Base-by-base conservation (phyloP, 768 basidiomycete species). In the Rhodotorula babjevae region DNA sequence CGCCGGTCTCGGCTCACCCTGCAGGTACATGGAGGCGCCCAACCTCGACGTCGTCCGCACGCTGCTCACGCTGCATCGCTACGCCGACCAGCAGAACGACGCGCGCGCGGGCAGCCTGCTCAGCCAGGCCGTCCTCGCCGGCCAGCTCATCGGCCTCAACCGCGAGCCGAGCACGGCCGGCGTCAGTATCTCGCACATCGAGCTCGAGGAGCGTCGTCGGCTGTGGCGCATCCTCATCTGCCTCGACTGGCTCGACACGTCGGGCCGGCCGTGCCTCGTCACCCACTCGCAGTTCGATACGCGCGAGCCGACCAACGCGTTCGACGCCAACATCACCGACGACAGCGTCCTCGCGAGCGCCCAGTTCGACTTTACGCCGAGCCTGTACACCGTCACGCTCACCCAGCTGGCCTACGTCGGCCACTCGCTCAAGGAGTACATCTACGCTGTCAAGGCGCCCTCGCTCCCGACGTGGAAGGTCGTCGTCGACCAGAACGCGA, bases 11-110 rank as follows among this genome's bases (percentile, higher is more conserved):
- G 4, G 5, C 36, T 36, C 36, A 9, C 9, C 36, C 10, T 21
- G 9, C 47, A 76, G 72, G 11, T 64, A 55, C 56, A 29, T 71
- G 31, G 66, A 70, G 42, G 11, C 29, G 1, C 75, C 72, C 3
- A 46, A 64, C 14, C 40, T 76, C 55, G 75, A 76, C 44, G 68
- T 69, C 19, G 46, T 76, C 11, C 65, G 75, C 19, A 63, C 72
- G 1, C 40, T 76, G 23, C 64, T 76, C 40, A 65, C 73, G 16
- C 49, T 76, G 10, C 57, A 73, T 56, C 74, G 67, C 2, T 57
- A 25, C 53, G 59, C 68, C 6, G 47, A 27, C 0, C 52, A 64
- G 27, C 68, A 69, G 40, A 44, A 58, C 15, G 71, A 69, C 50
- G 2, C 52, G 7, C 44, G 65, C 25, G 33, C 50, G 5, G 9